phyloP scores from a whole-genome alignment of 768 basidiomycete genomes.

The Chalciporus pseudorubinellus region DNA sequence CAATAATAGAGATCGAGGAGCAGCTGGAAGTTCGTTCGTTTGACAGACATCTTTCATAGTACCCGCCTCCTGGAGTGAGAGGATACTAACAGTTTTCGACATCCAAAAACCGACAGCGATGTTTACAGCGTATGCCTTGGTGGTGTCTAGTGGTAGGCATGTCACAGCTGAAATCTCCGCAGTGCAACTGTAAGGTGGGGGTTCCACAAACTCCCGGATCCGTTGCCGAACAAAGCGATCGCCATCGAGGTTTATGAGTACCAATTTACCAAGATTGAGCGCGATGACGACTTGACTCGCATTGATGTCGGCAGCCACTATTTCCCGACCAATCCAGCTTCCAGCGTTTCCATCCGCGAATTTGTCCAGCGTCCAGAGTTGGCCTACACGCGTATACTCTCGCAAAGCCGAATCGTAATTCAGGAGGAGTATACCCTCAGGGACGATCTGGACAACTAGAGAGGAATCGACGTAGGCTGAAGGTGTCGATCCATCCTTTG shows the following conservation, averaged over 20 bases:
- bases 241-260: constrained; percentile 48
- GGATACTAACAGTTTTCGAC: constrained; percentile 58
- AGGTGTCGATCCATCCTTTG: constrained; percentile 14
- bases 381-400: constrained; percentile 40
- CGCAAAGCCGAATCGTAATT: constrained; percentile 49
- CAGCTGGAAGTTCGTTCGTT: constrained; percentile 37
- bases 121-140: constrained; percentile 44
- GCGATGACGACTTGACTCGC: constrained; percentile 66
- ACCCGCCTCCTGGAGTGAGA: constrained; percentile 33
- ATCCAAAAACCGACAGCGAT: constrained; percentile 78
- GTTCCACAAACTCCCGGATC: constrained; percentile 24
- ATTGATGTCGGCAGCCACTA: constrained; percentile 71
- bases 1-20: constrained; percentile 46
- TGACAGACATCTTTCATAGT: constrained; percentile 24
- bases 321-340: constrained; percentile 36
- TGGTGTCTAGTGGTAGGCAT: constrained; percentile 52
- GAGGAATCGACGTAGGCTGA: constrained; percentile 43
- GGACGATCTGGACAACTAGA: constrained; percentile 73
- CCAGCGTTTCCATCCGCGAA: constrained; percentile 20
- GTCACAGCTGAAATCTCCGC: constrained; percentile 72
- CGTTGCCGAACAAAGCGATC: constrained; percentile 33
- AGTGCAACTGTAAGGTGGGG: constrained; percentile 13
- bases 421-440: constrained; percentile 51
- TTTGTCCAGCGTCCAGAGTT: constrained; percentile 40
- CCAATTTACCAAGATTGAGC: constrained; percentile 50